These are phyloP conservation scores for Pythium volutum DNA, from an alignment of 352 stramenopile genomes.

Conservation along the genomic window DNA sequence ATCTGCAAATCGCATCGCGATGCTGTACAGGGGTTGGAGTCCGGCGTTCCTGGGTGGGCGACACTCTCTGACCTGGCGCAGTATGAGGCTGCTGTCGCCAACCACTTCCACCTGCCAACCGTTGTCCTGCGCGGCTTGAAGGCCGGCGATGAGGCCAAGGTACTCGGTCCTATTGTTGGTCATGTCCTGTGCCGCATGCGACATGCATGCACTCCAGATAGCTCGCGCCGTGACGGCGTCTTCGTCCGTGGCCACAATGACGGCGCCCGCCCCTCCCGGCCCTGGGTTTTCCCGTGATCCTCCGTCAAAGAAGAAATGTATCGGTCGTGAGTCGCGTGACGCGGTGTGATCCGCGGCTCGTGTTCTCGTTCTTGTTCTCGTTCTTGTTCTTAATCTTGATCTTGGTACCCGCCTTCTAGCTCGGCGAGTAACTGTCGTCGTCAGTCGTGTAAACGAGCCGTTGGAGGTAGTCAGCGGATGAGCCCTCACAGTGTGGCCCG, in stretches of 20 bases:
- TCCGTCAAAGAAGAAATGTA: constrained; percentile 3
- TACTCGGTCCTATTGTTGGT: constrained; percentile 17
- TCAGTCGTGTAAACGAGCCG: too few relatives aligned
- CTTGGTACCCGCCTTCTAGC: too few relatives aligned
- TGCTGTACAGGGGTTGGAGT: background rate
- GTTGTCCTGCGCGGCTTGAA: background rate
- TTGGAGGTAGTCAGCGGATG: too few relatives aligned
- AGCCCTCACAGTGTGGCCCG: too few relatives aligned
- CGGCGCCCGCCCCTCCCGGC: background rate
- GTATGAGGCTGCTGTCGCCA: constrained; percentile 8
- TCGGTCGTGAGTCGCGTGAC: too few relatives aligned
- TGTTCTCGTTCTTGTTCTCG: too few relatives aligned
- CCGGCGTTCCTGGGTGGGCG: background rate
- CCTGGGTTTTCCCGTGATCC: constrained; percentile 8
- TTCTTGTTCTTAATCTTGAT: too few relatives aligned
- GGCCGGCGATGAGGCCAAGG: background rate
- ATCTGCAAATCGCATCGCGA: background rate
- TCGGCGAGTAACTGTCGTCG: too few relatives aligned
- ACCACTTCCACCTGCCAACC: background rate
- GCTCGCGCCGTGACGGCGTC: background rate
- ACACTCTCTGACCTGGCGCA: background rate
- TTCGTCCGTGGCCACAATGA: background rate
- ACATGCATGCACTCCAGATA: constrained; percentile 2
- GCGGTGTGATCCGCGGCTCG: too few relatives aligned
- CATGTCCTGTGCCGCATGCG: background rate